Evolutionary conservation across 352 stramenopile genomes (phyloP), one percentile per base, ranked within the genome.

Genomic region (Elongisporangium undulatum): DNA sequence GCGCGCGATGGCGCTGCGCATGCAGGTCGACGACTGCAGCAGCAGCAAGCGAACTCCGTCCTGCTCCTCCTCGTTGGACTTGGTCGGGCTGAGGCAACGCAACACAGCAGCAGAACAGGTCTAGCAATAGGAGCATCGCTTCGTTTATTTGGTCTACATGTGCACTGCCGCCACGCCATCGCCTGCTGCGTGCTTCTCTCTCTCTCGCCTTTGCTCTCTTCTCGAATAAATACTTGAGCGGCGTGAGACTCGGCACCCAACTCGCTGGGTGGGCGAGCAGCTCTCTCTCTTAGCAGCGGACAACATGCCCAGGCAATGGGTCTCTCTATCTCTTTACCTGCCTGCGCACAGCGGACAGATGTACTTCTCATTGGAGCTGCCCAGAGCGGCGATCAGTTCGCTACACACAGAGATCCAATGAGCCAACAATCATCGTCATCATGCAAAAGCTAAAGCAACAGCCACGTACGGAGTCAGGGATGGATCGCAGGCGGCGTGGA

Each of bases 311-410:
- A 41, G 29, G 29, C 29, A 41, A 41, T 41, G 29, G 1, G 9
- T 41, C 29, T 41, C 29, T 41, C 8, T 41, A 9, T 41, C 29
- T 64, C 23, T n/a, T 85, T 60, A 89, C 53, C 83, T 72, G 13
- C 83, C 83, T 59, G 63, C 69, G 66, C 85, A 95, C 22, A 92
- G 64, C 4, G 85, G 85, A 24, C 85, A 92, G 64, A 93, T 90
- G 72, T 95, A 95, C 74, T 92, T 93, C 20, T 92, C 85, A 61
- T 75, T 86, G 22, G 83, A 81, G 19, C 89, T 77, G 19, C 72
- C 61, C 52, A 95, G 82, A 20, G 74, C 62, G 29, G 80, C 75
- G 34, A 95, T 75, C 1, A 71, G 52, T 38, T 66, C 69, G 22
- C 81, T 90, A 53, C 13, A 52, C 20, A 58, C 6, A 66, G 22